Conservation (phyloP, 306 rosid genomes). For the Pyrus betulifolia region DNA sequence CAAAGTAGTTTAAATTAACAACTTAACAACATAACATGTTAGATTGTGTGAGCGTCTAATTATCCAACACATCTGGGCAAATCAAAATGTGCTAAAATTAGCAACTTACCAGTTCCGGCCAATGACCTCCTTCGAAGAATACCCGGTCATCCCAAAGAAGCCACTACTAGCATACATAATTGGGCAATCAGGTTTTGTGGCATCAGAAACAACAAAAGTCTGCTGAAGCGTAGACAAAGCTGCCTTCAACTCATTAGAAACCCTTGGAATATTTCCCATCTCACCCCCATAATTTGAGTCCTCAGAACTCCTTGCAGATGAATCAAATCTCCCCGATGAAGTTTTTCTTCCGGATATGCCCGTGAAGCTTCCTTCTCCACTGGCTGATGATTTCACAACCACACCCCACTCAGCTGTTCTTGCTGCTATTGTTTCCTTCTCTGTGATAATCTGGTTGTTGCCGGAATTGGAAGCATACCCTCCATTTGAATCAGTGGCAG, state of each 20-base stretch:
- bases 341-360: constrained; percentile 28
- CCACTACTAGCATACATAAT: constrained; percentile 84
- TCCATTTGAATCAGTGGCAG: neutral
- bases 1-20: too few species aligned
- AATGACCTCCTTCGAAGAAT: constrained; percentile 68
- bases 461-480: neutral
- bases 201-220: constrained; percentile 91
- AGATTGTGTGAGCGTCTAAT: too few species aligned
- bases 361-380: constrained; percentile 32
- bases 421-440: constrained; percentile 45
- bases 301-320: constrained; percentile 41
- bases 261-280: constrained; percentile 47
- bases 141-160: constrained; percentile 82
- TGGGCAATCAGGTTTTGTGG: constrained; percentile 85
- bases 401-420: constrained; percentile 84
- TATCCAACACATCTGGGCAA: too few species aligned
- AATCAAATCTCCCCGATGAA: constrained; percentile 41
- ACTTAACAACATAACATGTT: too few species aligned
- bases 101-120: constrained; percentile 82
- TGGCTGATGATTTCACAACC: constrained; percentile 46
- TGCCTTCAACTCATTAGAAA: constrained; percentile 63
- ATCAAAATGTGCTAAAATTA: neutral
- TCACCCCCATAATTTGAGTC: constrained; percentile 43
- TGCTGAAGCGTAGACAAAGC: constrained; percentile 72
- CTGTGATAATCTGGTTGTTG: constrained; percentile 24